Conservation (phyloP, 169 alveolate species). For the Plasmodium knowlesi region DNA sequence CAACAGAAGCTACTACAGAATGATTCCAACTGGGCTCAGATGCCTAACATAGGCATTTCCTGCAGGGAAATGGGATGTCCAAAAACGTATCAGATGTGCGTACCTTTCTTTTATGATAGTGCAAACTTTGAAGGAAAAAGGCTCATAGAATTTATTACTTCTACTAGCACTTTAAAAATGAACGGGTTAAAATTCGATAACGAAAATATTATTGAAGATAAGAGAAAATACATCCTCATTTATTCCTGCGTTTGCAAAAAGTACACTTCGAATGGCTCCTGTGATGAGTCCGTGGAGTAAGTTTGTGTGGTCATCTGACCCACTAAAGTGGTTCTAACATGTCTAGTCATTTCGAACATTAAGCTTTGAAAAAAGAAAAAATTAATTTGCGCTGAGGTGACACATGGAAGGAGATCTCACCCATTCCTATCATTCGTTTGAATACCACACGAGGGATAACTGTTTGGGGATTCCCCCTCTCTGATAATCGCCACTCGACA, state of each 20-base stretch:
- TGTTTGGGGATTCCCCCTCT: neutral
- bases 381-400: neutral
- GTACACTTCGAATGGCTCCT: neutral
- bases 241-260: conserved; percentile 53
- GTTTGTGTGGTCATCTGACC: neutral
- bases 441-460: neutral
- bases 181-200: neutral
- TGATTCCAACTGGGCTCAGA: neutral
- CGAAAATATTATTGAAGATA: neutral
- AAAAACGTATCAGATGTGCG: conserved; percentile 41
- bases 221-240: neutral
- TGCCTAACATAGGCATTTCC: neutral
- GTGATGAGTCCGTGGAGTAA: conserved; percentile 47
- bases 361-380: neutral
- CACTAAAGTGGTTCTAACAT: neutral
- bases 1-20: conserved; percentile 17
- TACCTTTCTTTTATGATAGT: conserved; percentile 1
- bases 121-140: conserved; percentile 11
- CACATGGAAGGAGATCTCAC: neutral
- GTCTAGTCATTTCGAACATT: neutral
- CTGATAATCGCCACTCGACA: neutral
- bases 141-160: neutral
- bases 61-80: conserved; percentile 68
- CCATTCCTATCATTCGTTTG: neutral
- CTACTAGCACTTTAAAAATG: too few species aligned